Base-by-base conservation (phyloP, 2,329 filamentous ascomycete genomes). In the Waltergamsia citrina region DNA sequence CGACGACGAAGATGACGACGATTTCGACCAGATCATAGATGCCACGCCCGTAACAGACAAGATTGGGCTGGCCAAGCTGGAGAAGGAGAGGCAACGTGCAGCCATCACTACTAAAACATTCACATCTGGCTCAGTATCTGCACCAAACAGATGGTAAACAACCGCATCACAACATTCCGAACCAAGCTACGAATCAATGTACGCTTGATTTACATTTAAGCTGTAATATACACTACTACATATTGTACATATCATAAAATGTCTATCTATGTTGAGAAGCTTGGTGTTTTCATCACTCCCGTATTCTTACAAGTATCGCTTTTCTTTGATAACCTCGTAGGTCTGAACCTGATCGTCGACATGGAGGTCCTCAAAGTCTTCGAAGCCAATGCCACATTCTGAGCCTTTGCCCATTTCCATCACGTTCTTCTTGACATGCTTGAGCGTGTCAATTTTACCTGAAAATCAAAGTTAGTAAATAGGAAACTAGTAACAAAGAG, bases 381-480 rank as follows among this genome's bases (percentile, higher is more conserved):
- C 77, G 49, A 98, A 90, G 34, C 76, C 78, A 44, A 98, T 80
- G 44, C 92, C 92, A 49, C 92, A 98, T 59, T 98, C 92, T n/a
- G 72, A 76, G 38, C 87, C 88, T 60, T 94, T 96, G 48, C 78
- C 78, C 78, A 94, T 92, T 51, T 94, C 85, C 29, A 67, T 65
- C 20, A 92, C 84, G 43, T 95, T 85, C 55, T 93, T 93, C 69
- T 96, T 95, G 55, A 83, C 77, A 49, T 93, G 84, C 63, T 92
- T 95, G 38, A 98, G 74, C 2, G 85, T 85, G 14, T 76, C 71
- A 28, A 96, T 74, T 33, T 70, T 71, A 43, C 88, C 90, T 94
- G 38, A 19, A 37, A 16, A 21, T 1, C 26, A 22, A 16, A 35
- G 36, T 49, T 35, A 44, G 43, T 38, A 47, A 16, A 25, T 38